Evolutionary conservation across 129 eudicot species (phyloP).

Genomic region (Centella asiatica): DNA sequence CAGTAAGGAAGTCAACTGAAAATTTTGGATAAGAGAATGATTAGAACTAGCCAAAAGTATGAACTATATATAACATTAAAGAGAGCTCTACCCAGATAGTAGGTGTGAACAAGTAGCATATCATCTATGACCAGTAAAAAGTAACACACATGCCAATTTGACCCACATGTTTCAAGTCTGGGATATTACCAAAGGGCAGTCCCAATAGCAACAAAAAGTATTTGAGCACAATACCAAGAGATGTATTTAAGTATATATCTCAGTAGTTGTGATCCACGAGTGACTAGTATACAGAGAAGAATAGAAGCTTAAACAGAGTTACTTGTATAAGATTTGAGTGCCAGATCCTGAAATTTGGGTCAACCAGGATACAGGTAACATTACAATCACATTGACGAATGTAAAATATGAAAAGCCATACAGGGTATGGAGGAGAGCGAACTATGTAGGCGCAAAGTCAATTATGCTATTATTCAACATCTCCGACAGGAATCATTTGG

Average conservation of each 20-base stretch:
- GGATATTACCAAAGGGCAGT: too few species aligned
- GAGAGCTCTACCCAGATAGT: too few species aligned
- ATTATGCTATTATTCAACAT: background rate
- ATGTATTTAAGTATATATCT: too few species aligned
- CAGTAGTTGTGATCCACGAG: background rate
- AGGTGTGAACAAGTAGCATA: background rate
- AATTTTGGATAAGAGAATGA: conserved; percentile 8
- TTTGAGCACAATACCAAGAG: too few species aligned
- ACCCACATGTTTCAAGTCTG: too few species aligned
- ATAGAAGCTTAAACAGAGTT: background rate
- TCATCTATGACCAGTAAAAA: background rate
- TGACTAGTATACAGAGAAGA: background rate
- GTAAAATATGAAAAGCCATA: background rate
- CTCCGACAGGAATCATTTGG: too few species aligned
- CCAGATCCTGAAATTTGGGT: background rate
- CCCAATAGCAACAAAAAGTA: too few species aligned
- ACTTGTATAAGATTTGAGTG: background rate
- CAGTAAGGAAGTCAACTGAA: conserved; percentile 79
- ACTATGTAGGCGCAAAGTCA: background rate
- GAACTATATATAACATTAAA: too few species aligned
- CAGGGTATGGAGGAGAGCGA: too few species aligned
- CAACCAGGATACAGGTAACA: background rate
- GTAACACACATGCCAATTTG: too few species aligned
- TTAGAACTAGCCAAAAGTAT: background rate
- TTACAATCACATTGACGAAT: background rate